Conservation (phyloP, 2,329 filamentous ascomycete species). For the Ophiobolus disseminans region DNA sequence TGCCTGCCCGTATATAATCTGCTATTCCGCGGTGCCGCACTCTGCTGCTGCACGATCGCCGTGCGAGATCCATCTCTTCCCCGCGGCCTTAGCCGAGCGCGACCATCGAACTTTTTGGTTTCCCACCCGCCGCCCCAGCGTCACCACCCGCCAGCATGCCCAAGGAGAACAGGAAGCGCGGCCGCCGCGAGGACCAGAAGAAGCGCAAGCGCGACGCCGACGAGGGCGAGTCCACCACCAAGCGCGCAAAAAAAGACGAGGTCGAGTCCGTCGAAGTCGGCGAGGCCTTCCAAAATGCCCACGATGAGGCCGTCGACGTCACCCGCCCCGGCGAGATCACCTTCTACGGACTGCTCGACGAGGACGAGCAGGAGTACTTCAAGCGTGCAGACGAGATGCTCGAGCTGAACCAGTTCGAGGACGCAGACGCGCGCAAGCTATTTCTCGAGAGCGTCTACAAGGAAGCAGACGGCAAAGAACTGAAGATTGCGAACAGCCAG, state of each 20-base stretch:
- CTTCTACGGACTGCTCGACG: conserved; percentile 92
- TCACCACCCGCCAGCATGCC: conserved; percentile 56
- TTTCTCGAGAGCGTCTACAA: conserved; percentile 80
- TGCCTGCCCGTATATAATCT: conserved; percentile 1
- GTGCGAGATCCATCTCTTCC: not conserved
- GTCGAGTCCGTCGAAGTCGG: conserved; percentile 20
- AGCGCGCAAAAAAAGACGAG: conserved; percentile 43
- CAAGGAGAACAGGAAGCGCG: conserved; percentile 65
- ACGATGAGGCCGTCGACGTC: conserved; percentile 38
- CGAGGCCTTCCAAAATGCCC: conserved; percentile 23
- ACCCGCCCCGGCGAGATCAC: conserved; percentile 64
- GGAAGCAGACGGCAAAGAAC: conserved; percentile 88
- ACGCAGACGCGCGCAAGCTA: conserved; percentile 64
- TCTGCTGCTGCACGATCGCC: not conserved
- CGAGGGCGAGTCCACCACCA: conserved; percentile 45
- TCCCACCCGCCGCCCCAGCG: conserved; percentile 13
- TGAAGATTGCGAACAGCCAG: conserved; percentile 95
- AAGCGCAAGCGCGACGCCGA: conserved; percentile 54
- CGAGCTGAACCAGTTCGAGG: conserved; percentile 85
- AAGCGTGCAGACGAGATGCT: conserved; percentile 87
- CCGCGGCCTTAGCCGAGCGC: conserved; percentile 18
- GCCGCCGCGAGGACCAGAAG: conserved; percentile 59
- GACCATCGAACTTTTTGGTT: conserved; percentile 22
- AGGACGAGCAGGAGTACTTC: conserved; percentile 96
- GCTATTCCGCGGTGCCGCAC: too few species aligned